These are phyloP conservation scores for Astrothelium macrocarpum DNA, from an alignment of 495 filamentous ascomycete species.

Conservation along the genomic window DNA sequence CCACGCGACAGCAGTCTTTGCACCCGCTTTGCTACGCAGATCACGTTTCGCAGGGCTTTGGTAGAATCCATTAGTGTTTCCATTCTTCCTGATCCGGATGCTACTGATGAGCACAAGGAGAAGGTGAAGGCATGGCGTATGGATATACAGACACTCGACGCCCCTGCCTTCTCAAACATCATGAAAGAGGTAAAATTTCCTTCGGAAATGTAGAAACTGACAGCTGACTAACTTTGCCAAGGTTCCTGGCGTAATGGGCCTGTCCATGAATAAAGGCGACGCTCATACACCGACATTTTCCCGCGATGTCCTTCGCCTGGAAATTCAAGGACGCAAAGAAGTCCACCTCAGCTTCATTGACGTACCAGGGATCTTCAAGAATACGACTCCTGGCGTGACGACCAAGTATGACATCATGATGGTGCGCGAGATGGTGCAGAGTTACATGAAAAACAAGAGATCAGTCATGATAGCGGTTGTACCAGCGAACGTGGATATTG, in stretches of 20 bases:
- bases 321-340: constrained; percentile 48
- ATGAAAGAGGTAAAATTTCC: constrained; percentile 26
- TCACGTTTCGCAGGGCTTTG: constrained; percentile 40
- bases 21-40: constrained; percentile 52
- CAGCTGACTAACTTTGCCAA: constrained; percentile 8
- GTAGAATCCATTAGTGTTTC: constrained; percentile 31
- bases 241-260: constrained; percentile 40
- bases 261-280: constrained; percentile 26
- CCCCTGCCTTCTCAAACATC: constrained; percentile 22
- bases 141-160: constrained; percentile 14
- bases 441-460: constrained; percentile 44
- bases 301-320: constrained; percentile 48
- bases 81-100: constrained; percentile 37
- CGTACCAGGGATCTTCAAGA: constrained; percentile 55
- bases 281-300: constrained; percentile 38
- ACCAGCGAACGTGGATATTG: constrained; percentile 55
- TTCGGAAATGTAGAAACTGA: constrained; percentile 8
- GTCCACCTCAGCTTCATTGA: constrained; percentile 54
- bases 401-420: constrained; percentile 41
- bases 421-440: constrained; percentile 44
- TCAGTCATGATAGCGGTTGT: constrained; percentile 45
- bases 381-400: constrained; percentile 39
- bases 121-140: constrained; percentile 15
- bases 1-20: constrained; percentile 34
- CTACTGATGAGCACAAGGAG: constrained; percentile 20